A percentile compares a stretch with the other conserved stretches of the same genome.
phyloP scores from a whole-genome alignment of 352 stramenopile genomes.

The Globisporangium apiculatum region DNA sequence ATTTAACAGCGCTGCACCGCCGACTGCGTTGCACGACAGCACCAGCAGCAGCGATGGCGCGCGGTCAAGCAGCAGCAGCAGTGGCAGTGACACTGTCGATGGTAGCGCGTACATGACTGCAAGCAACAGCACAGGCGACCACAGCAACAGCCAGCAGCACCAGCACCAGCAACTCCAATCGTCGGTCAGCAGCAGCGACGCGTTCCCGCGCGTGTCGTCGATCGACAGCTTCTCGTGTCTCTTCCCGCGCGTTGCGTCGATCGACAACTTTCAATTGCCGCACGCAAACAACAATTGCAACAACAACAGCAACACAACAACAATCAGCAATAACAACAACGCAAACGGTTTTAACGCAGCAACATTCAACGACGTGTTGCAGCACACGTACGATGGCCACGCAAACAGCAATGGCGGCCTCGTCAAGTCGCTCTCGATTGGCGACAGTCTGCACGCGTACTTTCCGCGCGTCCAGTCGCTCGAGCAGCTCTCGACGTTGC shows the following conservation, averaged over 20 bases:
- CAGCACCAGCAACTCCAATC: constrained; percentile 2
- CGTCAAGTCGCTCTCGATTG: constrained; percentile 55
- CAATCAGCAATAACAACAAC: constrained; percentile 2
- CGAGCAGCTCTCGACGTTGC: constrained; percentile 61
- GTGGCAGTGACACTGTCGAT: not conserved
- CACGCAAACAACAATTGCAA: constrained; percentile 11
- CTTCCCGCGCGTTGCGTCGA: constrained; percentile 74
- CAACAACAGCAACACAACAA: constrained; percentile 6
- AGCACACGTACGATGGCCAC: constrained; percentile 17
- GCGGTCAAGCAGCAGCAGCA: not conserved
- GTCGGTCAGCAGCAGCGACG: constrained; percentile 11
- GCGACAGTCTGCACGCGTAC: constrained; percentile 58
- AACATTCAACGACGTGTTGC: constrained; percentile 5
- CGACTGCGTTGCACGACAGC: not conserved
- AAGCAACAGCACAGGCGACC: not conserved
- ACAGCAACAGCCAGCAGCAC: constrained; percentile 7
- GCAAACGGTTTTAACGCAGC: not conserved
- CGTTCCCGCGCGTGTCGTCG: constrained; percentile 66
- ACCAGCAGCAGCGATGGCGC: not conserved
- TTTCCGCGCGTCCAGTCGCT: constrained; percentile 76
- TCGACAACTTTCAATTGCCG: constrained; percentile 67
- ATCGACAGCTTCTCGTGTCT: constrained; percentile 83
- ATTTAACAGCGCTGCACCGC: constrained; percentile 7
- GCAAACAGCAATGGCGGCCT: constrained; percentile 14
- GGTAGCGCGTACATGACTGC: not conserved